Conservation (phyloP, 768 basidiomycete species). For the Gymnopilus junonius region DNA sequence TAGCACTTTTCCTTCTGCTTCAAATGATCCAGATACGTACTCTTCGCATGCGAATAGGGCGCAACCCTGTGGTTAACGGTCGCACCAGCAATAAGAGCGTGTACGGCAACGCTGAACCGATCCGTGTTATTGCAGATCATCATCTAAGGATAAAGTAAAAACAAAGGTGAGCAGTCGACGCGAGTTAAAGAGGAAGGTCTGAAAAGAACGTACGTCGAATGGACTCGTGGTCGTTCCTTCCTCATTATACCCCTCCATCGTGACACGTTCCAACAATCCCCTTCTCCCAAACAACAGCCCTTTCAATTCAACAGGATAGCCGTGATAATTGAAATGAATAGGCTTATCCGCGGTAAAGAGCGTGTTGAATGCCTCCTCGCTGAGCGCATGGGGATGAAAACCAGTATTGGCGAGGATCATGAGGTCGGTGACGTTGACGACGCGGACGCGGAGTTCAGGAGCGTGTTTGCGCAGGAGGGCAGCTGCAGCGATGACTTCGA, state of each 20-base stretch:
- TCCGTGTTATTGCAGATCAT: slow-evolving; percentile 75
- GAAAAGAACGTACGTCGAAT: slow-evolving; percentile 63
- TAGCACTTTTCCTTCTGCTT: slow-evolving; percentile 65
- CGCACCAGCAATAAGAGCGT: slow-evolving; percentile 64
- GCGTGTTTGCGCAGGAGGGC: slow-evolving; percentile 71
- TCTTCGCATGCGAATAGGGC: slow-evolving; percentile 58
- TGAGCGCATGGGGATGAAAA: slow-evolving; percentile 77
- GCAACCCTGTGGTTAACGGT: slow-evolving; percentile 55
- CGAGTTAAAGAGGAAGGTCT: slow-evolving; percentile 3
- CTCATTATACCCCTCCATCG: slow-evolving; percentile 67
- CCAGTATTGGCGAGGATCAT: slow-evolving; percentile 79
- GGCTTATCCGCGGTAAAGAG: slow-evolving; percentile 75
- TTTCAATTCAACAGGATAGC: slow-evolving; percentile 74
- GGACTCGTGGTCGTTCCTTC: slow-evolving; percentile 86
- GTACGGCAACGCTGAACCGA: slow-evolving; percentile 65
- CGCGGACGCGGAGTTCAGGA: slow-evolving; percentile 77
- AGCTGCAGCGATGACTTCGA: slow-evolving; percentile 88
- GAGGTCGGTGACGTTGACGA: slow-evolving; percentile 89
- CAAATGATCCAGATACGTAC: slow-evolving; percentile 62
- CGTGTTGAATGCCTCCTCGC: slow-evolving; percentile 59
- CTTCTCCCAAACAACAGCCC: slow-evolving; percentile 66
- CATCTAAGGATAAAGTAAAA: slow-evolving; percentile 50
- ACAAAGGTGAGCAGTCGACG: background rate
- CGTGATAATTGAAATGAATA: slow-evolving; percentile 85
- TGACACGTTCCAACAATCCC: slow-evolving; percentile 46